These are phyloP conservation scores for Ustilago esculenta DNA, from an alignment of 1,284 basidiomycete genomes.

Conservation along the genomic window DNA sequence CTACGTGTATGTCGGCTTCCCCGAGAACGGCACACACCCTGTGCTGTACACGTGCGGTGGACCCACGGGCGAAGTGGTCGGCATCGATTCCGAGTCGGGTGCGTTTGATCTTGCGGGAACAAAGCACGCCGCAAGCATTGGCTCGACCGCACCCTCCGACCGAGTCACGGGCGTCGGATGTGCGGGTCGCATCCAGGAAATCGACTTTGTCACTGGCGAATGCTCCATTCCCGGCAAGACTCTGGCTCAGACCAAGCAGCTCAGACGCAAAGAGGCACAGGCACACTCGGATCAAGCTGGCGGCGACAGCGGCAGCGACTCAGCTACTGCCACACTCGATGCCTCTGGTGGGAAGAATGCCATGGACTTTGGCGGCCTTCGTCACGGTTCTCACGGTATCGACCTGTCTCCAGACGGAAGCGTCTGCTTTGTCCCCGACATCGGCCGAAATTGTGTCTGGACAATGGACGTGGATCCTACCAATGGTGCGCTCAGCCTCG, in stretches of 20 bases:
- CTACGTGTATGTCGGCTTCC: constrained; percentile 47
- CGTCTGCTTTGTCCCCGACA: constrained; percentile 33
- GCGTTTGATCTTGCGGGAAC: constrained; percentile 45
- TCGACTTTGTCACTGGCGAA: constrained; percentile 57
- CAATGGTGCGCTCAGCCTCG: constrained; percentile 57
- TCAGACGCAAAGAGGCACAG: constrained; percentile 6
- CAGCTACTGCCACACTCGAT: constrained; percentile 20
- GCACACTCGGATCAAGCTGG: too few relatives aligned
- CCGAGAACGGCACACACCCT: constrained; percentile 25
- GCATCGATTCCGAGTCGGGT: constrained; percentile 59
- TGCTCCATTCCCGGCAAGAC: constrained; percentile 46
- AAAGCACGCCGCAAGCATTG: constrained; percentile 17
- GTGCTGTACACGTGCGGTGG: constrained; percentile 68
- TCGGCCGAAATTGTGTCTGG: constrained; percentile 68
- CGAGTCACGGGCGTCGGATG: constrained; percentile 25
- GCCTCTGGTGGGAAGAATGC: constrained; percentile 34
- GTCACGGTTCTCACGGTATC: constrained; percentile 39
- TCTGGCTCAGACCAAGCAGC: constrained; percentile 15
- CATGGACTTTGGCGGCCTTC: constrained; percentile 52
- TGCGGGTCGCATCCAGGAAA: constrained; percentile 55
- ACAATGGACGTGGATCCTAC: constrained; percentile 63
- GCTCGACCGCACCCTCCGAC: constrained; percentile 7
- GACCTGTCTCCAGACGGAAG: constrained; percentile 29
- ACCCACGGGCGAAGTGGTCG: constrained; percentile 67
- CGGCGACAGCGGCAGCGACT: background rate